These are phyloP conservation scores for Epichloe uncinata DNA, from an alignment of 2,329 filamentous ascomycete species.

Conservation along the genomic window DNA sequence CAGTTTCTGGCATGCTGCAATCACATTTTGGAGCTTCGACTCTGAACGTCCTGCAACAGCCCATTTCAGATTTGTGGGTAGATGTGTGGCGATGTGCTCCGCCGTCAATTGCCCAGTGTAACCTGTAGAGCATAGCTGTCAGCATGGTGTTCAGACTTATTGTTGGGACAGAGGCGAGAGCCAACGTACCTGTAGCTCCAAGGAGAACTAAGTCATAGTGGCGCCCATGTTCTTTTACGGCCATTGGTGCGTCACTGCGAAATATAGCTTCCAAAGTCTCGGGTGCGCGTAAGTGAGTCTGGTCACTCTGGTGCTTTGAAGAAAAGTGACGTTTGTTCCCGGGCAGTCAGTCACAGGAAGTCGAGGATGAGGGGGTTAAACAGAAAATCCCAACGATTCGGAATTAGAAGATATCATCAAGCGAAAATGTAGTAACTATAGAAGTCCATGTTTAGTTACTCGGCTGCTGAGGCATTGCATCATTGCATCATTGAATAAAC, in stretches of 20 bases:
- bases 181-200: constrained; percentile 39
- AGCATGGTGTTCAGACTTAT: background rate
- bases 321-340: too few relatives aligned
- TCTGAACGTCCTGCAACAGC: constrained; percentile 74
- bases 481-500: background rate
- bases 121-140: constrained; percentile 32
- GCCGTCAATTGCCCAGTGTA: constrained; percentile 72
- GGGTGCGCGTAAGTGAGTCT: background rate
- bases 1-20: constrained; percentile 49
- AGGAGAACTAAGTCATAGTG: constrained; percentile 45
- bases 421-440: background rate
- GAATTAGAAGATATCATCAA: background rate
- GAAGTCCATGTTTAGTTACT: too few relatives aligned
- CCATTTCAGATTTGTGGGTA: constrained; percentile 74
- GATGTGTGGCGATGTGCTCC: constrained; percentile 56
- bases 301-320: background rate
- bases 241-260: constrained; percentile 20
- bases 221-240: constrained; percentile 35
- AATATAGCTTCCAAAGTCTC: background rate
- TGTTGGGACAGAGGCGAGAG: constrained; percentile 5
- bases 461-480: too few relatives aligned
- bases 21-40: constrained; percentile 57
- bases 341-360: background rate
- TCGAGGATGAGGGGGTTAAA: background rate
- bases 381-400: background rate